Evolutionary conservation across 208 protist species (phyloP).

Genomic region (Crithidia brevicula): DNA sequence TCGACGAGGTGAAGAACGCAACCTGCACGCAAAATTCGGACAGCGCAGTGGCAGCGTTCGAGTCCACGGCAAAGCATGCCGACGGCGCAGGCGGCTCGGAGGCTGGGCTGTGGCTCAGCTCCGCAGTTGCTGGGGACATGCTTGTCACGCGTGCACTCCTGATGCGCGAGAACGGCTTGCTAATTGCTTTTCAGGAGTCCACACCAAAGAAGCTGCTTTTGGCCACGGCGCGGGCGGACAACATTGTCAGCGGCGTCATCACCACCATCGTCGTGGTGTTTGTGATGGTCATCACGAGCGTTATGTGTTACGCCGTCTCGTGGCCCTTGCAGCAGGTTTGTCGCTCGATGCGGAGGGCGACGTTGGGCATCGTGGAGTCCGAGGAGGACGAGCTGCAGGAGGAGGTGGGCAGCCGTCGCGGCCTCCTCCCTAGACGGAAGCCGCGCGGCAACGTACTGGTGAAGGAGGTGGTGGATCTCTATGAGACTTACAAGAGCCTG

Average conservation of each 20-base stretch:
- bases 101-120: background rate
- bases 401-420: background rate
- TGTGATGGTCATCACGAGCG: slow-evolving; percentile 16
- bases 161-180: background rate
- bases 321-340: slow-evolving; percentile 43
- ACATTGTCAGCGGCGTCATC: slow-evolving; percentile 19
- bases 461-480: slow-evolving; percentile 40
- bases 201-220: slow-evolving; percentile 30
- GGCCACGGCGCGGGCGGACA: slow-evolving; percentile 7
- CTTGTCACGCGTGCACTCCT: background rate
- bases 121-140: background rate
- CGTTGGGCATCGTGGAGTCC: slow-evolving; percentile 20
- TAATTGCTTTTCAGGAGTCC: slow-evolving; percentile 31
- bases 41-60: background rate
- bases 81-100: background rate
- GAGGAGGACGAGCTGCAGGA: background rate
- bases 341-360: slow-evolving; percentile 30
- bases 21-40: background rate
- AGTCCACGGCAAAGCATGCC: background rate
- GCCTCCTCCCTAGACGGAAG: background rate
- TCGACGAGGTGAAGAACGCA: slow-evolving; percentile 14
- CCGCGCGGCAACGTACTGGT: slow-evolving; percentile 18
- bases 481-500: slow-evolving; percentile 44
- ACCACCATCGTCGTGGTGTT: slow-evolving; percentile 22
- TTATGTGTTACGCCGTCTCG: slow-evolving; percentile 31